Evolutionary conservation across 1,139 yeast species (phyloP).

Genomic region (Meyerozyma guilliermondii): DNA sequence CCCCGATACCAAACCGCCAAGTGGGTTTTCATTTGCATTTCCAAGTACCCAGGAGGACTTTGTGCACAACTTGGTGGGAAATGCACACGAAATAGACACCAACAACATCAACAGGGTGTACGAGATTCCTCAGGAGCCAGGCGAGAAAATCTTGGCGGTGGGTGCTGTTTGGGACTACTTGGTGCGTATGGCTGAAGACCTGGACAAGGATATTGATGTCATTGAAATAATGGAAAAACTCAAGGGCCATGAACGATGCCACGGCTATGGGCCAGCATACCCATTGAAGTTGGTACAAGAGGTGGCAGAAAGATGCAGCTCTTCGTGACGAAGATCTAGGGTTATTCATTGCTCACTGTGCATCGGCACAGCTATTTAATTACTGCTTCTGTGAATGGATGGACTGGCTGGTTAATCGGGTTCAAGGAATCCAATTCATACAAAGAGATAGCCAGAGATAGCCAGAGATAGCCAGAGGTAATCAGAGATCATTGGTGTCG

Average conservation of each 20-base stretch:
- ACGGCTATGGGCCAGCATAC: conserved; percentile 83
- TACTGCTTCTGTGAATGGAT: too few species aligned
- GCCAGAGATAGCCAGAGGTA: too few species aligned
- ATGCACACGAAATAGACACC: conserved; percentile 13
- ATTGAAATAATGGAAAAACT: conserved; percentile 51
- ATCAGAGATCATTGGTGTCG: too few species aligned
- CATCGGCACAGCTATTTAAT: too few species aligned
- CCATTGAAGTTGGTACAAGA: conserved; percentile 44
- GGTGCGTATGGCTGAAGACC: conserved; percentile 40
- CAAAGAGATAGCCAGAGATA: too few species aligned
- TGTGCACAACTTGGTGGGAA: conserved; percentile 20
- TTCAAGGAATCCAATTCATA: too few species aligned
- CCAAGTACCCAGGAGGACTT: conserved; percentile 35
- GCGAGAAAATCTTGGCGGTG: conserved; percentile 53
- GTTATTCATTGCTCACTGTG: too few species aligned
- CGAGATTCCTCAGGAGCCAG: conserved; percentile 30
- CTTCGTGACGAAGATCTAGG: too few species aligned
- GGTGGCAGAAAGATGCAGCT: conserved; percentile 11
- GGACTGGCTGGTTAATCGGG: too few species aligned
- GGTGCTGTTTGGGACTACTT: conserved; percentile 84
- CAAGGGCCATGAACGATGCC: conserved; percentile 69
- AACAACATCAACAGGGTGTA: conserved; percentile 27
- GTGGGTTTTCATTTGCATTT: conserved; percentile 22
- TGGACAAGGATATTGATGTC: conserved; percentile 51
- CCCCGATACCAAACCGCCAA: background rate